Conservation (phyloP, 1,284 basidiomycete species). For the Malassezia psittaci region DNA sequence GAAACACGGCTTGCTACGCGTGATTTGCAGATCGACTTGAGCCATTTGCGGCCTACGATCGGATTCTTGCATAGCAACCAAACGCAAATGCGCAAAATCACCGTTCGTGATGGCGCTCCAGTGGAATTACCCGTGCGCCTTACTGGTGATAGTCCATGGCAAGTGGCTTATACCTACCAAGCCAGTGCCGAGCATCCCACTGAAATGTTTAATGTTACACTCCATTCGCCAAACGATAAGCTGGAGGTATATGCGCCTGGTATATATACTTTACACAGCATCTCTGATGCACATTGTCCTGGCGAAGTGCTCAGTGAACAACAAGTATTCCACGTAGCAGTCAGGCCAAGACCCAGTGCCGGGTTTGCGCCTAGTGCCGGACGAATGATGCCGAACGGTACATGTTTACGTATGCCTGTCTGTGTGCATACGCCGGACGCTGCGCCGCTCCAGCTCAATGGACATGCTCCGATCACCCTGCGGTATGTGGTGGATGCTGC, state of each 20-base stretch:
- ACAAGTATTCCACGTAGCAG: slow-evolving; percentile 62
- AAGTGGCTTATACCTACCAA: slow-evolving; percentile 59
- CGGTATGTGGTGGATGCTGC: slow-evolving; percentile 25
- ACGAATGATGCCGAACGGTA: slow-evolving; percentile 22
- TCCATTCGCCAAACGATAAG: slow-evolving; percentile 62
- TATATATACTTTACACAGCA: slow-evolving; percentile 62
- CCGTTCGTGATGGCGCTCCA: slow-evolving; percentile 66
- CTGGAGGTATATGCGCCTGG: slow-evolving; percentile 64
- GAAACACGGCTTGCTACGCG: slow-evolving; percentile 65
- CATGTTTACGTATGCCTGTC: slow-evolving; percentile 58
- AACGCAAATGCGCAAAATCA: slow-evolving; percentile 49
- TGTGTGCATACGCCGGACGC: slow-evolving; percentile 71
- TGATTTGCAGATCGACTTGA: slow-evolving; percentile 78
- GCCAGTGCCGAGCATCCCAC: slow-evolving; percentile 7
- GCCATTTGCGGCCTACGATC: slow-evolving; percentile 72
- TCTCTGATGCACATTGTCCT: slow-evolving; percentile 72
- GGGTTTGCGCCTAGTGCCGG: slow-evolving; percentile 29
- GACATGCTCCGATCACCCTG: slow-evolving; percentile 50
- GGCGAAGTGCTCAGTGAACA: slow-evolving; percentile 60
- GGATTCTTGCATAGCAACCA: slow-evolving; percentile 60
- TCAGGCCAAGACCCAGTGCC: slow-evolving; percentile 60
- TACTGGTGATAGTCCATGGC: slow-evolving; percentile 50
- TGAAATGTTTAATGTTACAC: slow-evolving; percentile 50
- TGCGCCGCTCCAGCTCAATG: slow-evolving; percentile 67
- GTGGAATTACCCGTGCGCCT: slow-evolving; percentile 50